phyloP scores from a whole-genome alignment of 192 early-diverging fungal species.

The Entomortierella beljakovae region DNA sequence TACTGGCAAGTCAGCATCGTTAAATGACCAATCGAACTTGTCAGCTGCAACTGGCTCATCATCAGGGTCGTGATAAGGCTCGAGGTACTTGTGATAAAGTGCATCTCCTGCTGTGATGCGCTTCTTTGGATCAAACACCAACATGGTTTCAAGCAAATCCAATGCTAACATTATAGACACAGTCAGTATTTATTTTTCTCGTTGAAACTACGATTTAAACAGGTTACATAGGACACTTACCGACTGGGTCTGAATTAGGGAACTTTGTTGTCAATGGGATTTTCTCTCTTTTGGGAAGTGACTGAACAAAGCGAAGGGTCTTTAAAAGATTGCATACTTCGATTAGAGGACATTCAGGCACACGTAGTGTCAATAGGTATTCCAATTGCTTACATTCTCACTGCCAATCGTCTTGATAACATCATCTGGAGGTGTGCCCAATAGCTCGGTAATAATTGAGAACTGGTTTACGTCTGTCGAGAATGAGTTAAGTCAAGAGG shows the following conservation, averaged over 20 bases:
- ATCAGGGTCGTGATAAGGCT: conserved; percentile 89
- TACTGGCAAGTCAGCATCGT: conserved; percentile 87
- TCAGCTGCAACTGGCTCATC: conserved; percentile 87
- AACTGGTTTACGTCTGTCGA: conserved; percentile 96
- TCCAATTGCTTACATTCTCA: conserved; percentile 76
- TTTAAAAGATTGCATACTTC: conserved; percentile 34
- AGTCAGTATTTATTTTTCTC: too few species aligned
- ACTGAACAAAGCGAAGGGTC: conserved; percentile 94
- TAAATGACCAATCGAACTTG: conserved; percentile 96
- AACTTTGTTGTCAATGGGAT: conserved; percentile 88
- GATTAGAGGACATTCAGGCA: too few species aligned
- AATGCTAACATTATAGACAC: conserved; percentile 60
- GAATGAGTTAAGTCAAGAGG: too few species aligned
- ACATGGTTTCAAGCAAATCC: conserved; percentile 91
- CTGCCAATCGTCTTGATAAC: conserved; percentile 93
- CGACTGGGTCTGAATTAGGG: conserved; percentile 78
- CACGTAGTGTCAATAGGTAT: not conserved
- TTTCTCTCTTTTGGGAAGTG: conserved; percentile 81
- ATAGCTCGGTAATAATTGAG: conserved; percentile 91
- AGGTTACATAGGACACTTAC: conserved; percentile 29
- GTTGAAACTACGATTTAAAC: too few species aligned
- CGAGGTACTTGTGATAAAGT: conserved; percentile 89
- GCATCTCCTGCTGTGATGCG: conserved; percentile 91
- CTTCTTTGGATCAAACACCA: conserved; percentile 93
- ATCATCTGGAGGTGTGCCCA: conserved; percentile 93